phyloP scores from a whole-genome alignment of 371 early-diverging fungal genomes.

The Nematocida homosporus region DNA sequence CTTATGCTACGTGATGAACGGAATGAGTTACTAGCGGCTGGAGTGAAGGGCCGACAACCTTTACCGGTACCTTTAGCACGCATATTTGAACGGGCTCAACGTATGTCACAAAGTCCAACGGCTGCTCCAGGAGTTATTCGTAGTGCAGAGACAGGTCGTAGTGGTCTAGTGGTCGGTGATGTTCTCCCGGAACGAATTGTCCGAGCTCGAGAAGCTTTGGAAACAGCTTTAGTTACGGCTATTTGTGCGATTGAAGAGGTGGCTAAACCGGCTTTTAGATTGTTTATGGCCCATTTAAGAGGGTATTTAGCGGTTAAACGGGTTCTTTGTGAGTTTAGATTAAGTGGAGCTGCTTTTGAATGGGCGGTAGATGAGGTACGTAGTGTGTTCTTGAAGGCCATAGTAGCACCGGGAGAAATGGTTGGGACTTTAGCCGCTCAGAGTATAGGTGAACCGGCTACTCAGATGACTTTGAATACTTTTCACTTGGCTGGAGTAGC shows the following conservation, averaged over 20 bases:
- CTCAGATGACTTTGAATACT: conserved; percentile 99
- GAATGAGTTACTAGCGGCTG: background rate
- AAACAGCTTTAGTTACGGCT: conserved; percentile 20
- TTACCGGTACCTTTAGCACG: conserved; percentile 42
- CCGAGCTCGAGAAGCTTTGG: conserved; percentile 17
- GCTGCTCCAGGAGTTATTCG: conserved; percentile 12
- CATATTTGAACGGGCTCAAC: conserved; percentile 11
- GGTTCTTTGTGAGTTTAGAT: conserved; percentile 30
- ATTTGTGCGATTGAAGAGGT: conserved; percentile 33
- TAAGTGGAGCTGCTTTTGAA: conserved; percentile 71
- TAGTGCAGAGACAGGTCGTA: background rate
- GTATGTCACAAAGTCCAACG: background rate
- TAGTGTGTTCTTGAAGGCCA: conserved; percentile 77
- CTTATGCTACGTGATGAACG: conserved; percentile 40
- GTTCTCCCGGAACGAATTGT: conserved; percentile 41
- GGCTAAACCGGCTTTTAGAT: conserved; percentile 22
- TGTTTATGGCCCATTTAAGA: conserved; percentile 35
- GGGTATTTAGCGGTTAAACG: conserved; percentile 43
- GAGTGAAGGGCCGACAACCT: conserved; percentile 30
- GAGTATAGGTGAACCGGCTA: conserved; percentile 98
- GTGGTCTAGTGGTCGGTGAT: conserved; percentile 5
- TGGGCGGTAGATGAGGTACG: conserved; percentile 88
- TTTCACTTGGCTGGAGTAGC: conserved; percentile 99
- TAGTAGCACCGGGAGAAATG: conserved; percentile 95
- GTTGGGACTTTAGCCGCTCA: conserved; percentile 97